These are phyloP conservation scores for Penicillium palitans DNA, from an alignment of 2,329 filamentous ascomycete genomes.

Conservation along the genomic window DNA sequence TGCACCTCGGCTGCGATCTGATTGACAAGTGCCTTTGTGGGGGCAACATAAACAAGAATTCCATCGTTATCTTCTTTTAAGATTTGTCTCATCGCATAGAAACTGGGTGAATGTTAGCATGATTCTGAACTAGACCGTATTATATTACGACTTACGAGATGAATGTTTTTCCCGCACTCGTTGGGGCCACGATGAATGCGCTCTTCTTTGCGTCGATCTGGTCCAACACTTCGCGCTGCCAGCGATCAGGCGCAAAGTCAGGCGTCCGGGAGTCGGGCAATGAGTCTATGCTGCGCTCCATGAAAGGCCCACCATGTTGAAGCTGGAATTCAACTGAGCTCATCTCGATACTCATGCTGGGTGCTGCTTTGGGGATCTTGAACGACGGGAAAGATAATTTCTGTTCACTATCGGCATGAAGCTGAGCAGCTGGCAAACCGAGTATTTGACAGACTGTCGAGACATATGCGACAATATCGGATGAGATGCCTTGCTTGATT, in stretches of 20 bases:
- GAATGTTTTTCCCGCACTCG: slow-evolving; percentile 78
- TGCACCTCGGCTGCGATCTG: slow-evolving; percentile 80
- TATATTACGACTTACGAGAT: slow-evolving; percentile 52
- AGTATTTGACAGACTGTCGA: slow-evolving; percentile 34
- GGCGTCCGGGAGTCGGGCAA: slow-evolving; percentile 64
- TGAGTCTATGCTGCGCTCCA: slow-evolving; percentile 73
- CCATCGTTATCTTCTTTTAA: slow-evolving; percentile 67
- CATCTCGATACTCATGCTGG: slow-evolving; percentile 38
- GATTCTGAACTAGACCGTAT: not conserved
- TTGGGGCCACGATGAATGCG: slow-evolving; percentile 74
- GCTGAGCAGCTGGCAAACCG: slow-evolving; percentile 30
- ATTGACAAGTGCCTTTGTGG: slow-evolving; percentile 79
- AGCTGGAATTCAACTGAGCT: slow-evolving; percentile 64
- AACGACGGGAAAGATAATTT: slow-evolving; percentile 26
- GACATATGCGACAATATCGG: slow-evolving; percentile 42
- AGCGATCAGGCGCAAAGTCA: slow-evolving; percentile 71
- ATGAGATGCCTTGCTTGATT: slow-evolving; percentile 42
- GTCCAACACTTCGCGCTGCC: slow-evolving; percentile 74
- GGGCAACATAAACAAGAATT: slow-evolving; percentile 75
- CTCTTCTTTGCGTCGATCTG: slow-evolving; percentile 69
- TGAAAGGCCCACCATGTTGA: slow-evolving; percentile 67
- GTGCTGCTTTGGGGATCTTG: slow-evolving; percentile 11
- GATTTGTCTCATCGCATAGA: slow-evolving; percentile 79
- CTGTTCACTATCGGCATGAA: slow-evolving; percentile 15
- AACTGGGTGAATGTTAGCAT: slow-evolving; percentile 39